These are phyloP conservation scores for Sherardia arvensis DNA, from an alignment of 257 asterid species.

Conservation along the genomic window DNA sequence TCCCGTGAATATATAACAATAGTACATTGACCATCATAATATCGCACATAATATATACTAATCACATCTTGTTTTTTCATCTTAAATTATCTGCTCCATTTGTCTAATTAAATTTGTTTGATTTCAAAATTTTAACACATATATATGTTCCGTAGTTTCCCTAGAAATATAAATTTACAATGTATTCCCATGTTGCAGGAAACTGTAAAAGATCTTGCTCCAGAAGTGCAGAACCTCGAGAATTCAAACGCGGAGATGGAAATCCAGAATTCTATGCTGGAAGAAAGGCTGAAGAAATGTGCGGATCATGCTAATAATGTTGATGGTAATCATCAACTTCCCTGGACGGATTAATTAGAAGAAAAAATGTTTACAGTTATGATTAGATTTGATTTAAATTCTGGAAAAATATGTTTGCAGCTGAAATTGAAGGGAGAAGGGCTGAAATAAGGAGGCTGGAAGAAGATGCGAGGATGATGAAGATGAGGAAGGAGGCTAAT, in stretches of 20 bases:
- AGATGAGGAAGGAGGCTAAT: background rate
- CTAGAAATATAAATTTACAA: background rate
- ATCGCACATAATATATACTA: too few relatives aligned
- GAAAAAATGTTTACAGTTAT: too few relatives aligned
- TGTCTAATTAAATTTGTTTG: background rate
- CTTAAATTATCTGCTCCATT: too few relatives aligned
- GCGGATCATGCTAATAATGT: background rate
- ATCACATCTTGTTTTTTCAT: too few relatives aligned
- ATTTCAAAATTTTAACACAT: too few relatives aligned
- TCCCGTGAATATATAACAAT: too few relatives aligned
- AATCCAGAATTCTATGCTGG: constrained; percentile 8
- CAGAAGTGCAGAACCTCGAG: constrained; percentile 1
- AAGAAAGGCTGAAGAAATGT: constrained; percentile 1
- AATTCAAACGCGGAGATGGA: background rate
- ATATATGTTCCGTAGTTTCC: too few relatives aligned
- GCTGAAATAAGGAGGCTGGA: constrained; percentile 11
- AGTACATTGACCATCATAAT: too few relatives aligned
- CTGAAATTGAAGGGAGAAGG: constrained; percentile 6
- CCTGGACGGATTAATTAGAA: too few relatives aligned
- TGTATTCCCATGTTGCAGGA: constrained; percentile 8
- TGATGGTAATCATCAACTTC: constrained; percentile 1
- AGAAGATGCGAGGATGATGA: background rate
- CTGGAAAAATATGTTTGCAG: background rate
- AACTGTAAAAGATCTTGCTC: background rate
- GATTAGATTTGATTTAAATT: too few relatives aligned